Evolutionary conservation across 2,329 filamentous ascomycete species (phyloP).

Genomic region (Aspergillus sergii): DNA sequence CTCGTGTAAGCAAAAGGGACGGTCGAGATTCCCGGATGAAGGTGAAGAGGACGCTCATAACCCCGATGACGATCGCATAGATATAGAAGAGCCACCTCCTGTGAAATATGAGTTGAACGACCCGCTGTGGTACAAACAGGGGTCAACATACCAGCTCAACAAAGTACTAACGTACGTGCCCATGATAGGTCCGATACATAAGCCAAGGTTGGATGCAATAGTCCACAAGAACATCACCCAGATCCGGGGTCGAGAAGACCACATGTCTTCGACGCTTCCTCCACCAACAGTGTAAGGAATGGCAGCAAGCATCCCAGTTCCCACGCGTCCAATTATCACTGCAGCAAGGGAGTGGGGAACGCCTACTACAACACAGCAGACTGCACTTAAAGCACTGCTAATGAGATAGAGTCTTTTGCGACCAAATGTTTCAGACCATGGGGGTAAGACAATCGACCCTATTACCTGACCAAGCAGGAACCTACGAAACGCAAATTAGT

Average conservation of each 20-base stretch:
- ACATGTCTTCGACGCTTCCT: constrained; percentile 54
- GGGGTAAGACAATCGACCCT: constrained; percentile 33
- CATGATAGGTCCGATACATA: constrained; percentile 48
- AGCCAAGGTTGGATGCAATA: constrained; percentile 42
- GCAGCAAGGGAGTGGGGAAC: constrained; percentile 32
- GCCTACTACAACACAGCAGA: constrained; percentile 38
- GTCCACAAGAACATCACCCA: constrained; percentile 51
- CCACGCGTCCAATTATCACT: constrained; percentile 42
- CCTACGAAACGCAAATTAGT: constrained; percentile 8
- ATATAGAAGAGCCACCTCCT: constrained; percentile 51
- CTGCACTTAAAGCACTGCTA: constrained; percentile 23
- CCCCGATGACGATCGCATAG: constrained; percentile 39
- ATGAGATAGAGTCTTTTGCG: constrained; percentile 35
- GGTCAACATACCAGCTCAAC: constrained; percentile 36
- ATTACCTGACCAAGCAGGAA: constrained; percentile 31
- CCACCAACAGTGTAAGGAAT: constrained; percentile 51
- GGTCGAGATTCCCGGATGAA: constrained; percentile 48
- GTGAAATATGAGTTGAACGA: not conserved
- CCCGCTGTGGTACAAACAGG: not conserved
- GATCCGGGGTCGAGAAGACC: constrained; percentile 44
- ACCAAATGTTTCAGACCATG: constrained; percentile 37
- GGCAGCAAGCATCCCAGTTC: constrained; percentile 48
- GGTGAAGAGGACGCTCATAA: constrained; percentile 36
- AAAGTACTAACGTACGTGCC: constrained; percentile 41
- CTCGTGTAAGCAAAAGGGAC: constrained; percentile 39